Base-by-base conservation (phyloP, 2,329 filamentous ascomycete species). In the Nothophaeocryptopus gaeumannii region DNA sequence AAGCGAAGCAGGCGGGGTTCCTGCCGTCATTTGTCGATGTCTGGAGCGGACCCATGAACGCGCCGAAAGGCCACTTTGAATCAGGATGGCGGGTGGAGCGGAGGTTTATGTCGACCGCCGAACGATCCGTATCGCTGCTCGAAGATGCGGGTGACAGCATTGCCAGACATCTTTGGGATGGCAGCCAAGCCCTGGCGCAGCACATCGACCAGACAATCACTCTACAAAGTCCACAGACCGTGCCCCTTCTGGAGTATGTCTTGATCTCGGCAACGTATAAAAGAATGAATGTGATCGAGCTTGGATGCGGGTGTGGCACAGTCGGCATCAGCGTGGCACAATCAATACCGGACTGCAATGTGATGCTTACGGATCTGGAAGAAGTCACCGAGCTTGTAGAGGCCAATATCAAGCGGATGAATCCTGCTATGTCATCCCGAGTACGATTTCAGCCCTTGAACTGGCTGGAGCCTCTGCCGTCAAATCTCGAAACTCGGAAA, bases 141-240 rank as follows among this genome's bases (percentile, higher is more conserved):
- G 85, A 88, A 64, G 85, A 88, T 61, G 85, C 82, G 0, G 84
- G 84, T 3, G 84, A 88, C 61, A 86, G 82, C 63, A 88, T 88
- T 61, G 85, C 85, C 5, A 74, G 83, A 36, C 85, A 88, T 70
- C 75, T 88, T 41, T 88, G 85, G 85, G 81, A 84, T 66, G 81
- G 80, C 33, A 80, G 80, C 35, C 70, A 84, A 13, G 74, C 78
- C n/a, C 72, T 82, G 30, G 72, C 80, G 2, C 75, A 77, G 37
- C 76, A 78, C 49, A 69, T 83, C 44, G 70, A 76, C 39, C 65
- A 72, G 43, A 67, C 72, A 5, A 66, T 76, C 26, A 64, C 67
- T 43, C 64, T 59, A 45, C 63, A 54, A 34, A 56, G 58, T 8
- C 55, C 60, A 2, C 50, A 51, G n/a, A 62, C 61, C 4, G 48